Evolutionary conservation across 2,329 filamentous ascomycete genomes (phyloP), one percentile per base, ranked within the genome.

Genomic region (Paraconiothyrium sp.): DNA sequence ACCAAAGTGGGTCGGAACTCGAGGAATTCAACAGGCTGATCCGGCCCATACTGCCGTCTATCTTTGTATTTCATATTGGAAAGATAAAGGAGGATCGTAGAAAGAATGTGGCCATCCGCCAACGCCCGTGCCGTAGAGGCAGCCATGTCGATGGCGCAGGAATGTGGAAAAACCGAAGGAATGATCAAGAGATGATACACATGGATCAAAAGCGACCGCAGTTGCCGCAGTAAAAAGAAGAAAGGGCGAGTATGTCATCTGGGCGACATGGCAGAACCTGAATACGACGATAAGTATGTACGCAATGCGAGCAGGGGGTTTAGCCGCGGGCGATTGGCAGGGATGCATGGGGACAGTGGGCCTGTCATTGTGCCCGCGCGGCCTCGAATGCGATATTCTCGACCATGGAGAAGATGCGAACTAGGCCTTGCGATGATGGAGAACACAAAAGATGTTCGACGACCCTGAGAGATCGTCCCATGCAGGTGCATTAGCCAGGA

Each of bases 1-100:
- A 76, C 66, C 34, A 78, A 64, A 1, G 74, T 75, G n/a, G 73
- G 74, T n/a, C 72, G 70, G 57, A 72, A 72, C 57, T 75, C 74
- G 41, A 76, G 67, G 49, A 76, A 70, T 63, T 76, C 73, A 6
- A 76, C 74, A 2, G 74, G 73, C 32, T 70, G 60, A 46, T 77
- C 72, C 11, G 72, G 70, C n/a, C 73, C 72, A 39, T 59, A 63
- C 57, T 78, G 75, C 52, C 70, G 59, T 44, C 75, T 67, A 37
- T 72, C 68, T 58, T 70, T 74, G 59, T 76, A 74, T 39, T 67
- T 73, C 67, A 72, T 74, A 47, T 71, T 65, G 10, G 73, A 73
- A n/a, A 76, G 67, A 48, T 73, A 68, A 22, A 68, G 61, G 24
- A 76, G 63, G 27, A 76, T 64, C 30, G 54, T 63, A 8, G 69